Evolutionary conservation across 2,329 filamentous ascomycete genomes (phyloP), one percentile per base, ranked within the genome.

Genomic region (Aspergillus niger): DNA sequence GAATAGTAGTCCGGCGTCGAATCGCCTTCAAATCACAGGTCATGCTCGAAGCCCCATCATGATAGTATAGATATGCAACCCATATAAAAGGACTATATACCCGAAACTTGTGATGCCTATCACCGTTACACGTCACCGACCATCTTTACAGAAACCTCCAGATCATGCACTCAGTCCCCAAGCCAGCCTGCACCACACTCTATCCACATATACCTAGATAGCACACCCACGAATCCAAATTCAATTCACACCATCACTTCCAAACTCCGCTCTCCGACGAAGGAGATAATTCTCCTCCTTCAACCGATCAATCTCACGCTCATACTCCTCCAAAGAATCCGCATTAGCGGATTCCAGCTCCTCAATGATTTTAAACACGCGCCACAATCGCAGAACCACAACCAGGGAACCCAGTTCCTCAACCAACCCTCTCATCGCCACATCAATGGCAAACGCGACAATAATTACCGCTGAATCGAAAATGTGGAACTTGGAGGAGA

Each of bases 321-420:
- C 17, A 36, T 89, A 74, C 8, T 81, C 80, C 63, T 87, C 86
- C 77, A 86, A 83, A 70, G 86, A 80, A 73, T 90, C 87, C 38
- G 84, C 77, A 1, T 86, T 86, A 8, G 86, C 86, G 6, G 87
- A 81, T 30, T 83, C 84, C 62, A 90, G 79, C 73, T 91, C 88
- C 69, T 91, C 86, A 6, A 89, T 84, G 55, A 90, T 88, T 77
- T 90, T 89, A 71, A 89, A 85, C 48, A 91, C 82, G 15, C 89
- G 82, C 85, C 87, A 90, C 3, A 91, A 78, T 56, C 88, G 85
- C 48, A 91, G 76, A 3, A 89, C 80, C 28, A 91, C 81, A 52
- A 91, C 82, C n/a, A 91, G 77, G 0, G 86, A 89, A 1, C 72
- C 71, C 5, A 69, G 13, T 57, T 51, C 41, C 20, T 44, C 41